phyloP scores from a whole-genome alignment of 2,329 filamentous ascomycete genomes.

The Xylaria polymorpha region DNA sequence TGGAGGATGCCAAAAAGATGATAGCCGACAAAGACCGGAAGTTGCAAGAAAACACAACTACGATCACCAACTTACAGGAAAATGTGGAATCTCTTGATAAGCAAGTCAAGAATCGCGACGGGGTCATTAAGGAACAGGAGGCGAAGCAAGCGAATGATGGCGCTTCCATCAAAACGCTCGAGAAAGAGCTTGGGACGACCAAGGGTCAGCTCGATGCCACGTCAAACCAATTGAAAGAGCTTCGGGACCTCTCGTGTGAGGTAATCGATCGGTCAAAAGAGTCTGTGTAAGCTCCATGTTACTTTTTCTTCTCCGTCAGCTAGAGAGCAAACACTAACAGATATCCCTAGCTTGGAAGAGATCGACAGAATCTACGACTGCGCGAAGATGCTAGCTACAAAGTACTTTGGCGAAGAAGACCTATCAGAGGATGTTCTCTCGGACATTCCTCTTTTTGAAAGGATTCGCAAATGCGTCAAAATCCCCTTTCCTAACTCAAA shows the following conservation, averaged over 20 bases:
- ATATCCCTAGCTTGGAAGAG: conserved; percentile 19
- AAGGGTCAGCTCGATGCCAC: conserved; percentile 6
- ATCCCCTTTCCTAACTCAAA: conserved; percentile 29
- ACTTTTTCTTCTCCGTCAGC: not conserved
- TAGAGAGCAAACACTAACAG: conserved; percentile 14
- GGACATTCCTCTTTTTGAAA: conserved; percentile 10
- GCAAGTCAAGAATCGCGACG: conserved; percentile 20
- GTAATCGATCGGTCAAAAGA: conserved; percentile 20
- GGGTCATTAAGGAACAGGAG: conserved; percentile 20
- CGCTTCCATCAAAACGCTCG: conserved; percentile 21
- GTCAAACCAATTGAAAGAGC: conserved; percentile 20
- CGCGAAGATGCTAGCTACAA: conserved; percentile 17
- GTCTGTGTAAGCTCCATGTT: conserved; percentile 31
- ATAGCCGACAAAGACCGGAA: conserved; percentile 28
- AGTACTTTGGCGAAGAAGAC: conserved; percentile 27
- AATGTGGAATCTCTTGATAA: conserved; percentile 13
- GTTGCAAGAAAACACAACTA: conserved; percentile 3
- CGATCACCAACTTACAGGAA: conserved; percentile 19
- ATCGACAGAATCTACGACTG: conserved; percentile 31
- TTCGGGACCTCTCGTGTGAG: conserved; percentile 24
- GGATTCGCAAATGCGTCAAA: not conserved
- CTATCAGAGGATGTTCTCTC: conserved; percentile 18
- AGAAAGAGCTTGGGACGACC: conserved; percentile 9
- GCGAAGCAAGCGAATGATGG: conserved; percentile 24
- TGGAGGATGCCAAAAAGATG: conserved; percentile 27